phyloP scores from a whole-genome alignment of 2,329 filamentous ascomycete species.

The Didymella keratinophila region DNA sequence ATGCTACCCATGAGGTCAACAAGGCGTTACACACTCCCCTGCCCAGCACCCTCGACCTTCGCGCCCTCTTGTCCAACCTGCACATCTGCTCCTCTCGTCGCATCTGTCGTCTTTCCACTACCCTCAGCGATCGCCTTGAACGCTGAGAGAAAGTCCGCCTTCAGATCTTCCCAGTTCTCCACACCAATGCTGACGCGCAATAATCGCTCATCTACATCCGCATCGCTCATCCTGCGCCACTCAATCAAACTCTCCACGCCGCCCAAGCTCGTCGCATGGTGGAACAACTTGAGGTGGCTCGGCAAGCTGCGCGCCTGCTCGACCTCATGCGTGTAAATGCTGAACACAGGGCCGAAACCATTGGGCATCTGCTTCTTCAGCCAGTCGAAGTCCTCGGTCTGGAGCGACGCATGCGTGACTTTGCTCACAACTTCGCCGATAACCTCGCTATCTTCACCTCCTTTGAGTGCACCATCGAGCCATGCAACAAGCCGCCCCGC shows the following conservation, averaged over 20 bases:
- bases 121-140: conserved; percentile 33
- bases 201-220: conserved; percentile 72
- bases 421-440: conserved; percentile 65
- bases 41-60: conserved; percentile 25
- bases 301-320: conserved; percentile 73
- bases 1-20: neutral
- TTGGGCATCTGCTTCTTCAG: conserved; percentile 86
- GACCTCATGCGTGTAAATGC: conserved; percentile 70
- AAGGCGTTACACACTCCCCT: conserved; percentile 28
- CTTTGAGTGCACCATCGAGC: conserved; percentile 64
- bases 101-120: neutral
- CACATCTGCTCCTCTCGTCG: conserved; percentile 16
- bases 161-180: conserved; percentile 85
- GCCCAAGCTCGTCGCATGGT: conserved; percentile 92
- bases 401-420: conserved; percentile 81
- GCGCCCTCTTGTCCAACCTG: conserved; percentile 36
- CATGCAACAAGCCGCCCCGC: conserved; percentile 75
- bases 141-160: conserved; percentile 67
- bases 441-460: conserved; percentile 44
- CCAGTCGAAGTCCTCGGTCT: conserved; percentile 72
- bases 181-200: conserved; percentile 86
- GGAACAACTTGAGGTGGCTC: conserved; percentile 80
- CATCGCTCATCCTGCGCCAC: conserved; percentile 91
- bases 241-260: conserved; percentile 96
- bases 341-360: conserved; percentile 89